A percentile compares a stretch with the other conserved stretches of the same genome.
These are phyloP conservation scores for Cadophora gregata DNA, from an alignment of 2,329 filamentous ascomycete species.

Conservation along the genomic window DNA sequence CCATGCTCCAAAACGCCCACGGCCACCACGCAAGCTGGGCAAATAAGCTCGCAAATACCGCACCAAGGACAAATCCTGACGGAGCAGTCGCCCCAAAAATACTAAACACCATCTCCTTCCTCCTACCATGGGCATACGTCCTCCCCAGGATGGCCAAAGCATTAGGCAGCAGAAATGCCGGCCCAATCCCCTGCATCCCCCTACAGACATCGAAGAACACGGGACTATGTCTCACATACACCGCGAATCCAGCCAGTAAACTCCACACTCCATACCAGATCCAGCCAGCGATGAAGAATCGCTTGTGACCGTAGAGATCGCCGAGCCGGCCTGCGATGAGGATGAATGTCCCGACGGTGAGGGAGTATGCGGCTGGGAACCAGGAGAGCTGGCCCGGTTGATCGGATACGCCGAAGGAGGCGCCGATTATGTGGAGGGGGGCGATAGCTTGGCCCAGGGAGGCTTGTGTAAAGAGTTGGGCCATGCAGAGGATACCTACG, in stretches of 20 bases:
- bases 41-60: conserved; percentile 49
- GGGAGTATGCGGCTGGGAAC: conserved; percentile 63
- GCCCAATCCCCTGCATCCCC: conserved; percentile 60
- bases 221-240: conserved; percentile 35
- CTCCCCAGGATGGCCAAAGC: conserved; percentile 56
- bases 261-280: conserved; percentile 41
- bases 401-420: conserved; percentile 52
- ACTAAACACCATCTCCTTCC: conserved; percentile 52
- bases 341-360: conserved; percentile 61
- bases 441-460: conserved; percentile 56
- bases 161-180: conserved; percentile 58
- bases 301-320: conserved; percentile 58
- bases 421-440: conserved; percentile 55
- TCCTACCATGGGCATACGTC: conserved; percentile 52
- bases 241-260: conserved; percentile 41
- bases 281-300: conserved; percentile 55
- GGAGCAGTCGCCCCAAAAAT: conserved; percentile 56
- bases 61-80: conserved; percentile 52
- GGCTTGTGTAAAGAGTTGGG: conserved; percentile 55
- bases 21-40: conserved; percentile 54
- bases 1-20: conserved; percentile 55
- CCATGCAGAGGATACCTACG: conserved; percentile 52
- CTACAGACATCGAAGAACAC: conserved; percentile 55
- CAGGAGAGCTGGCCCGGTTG: conserved; percentile 55
- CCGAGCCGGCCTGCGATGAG: conserved; percentile 58